A percentile compares a stretch with the other conserved stretches of the same genome.
Conservation (phyloP, 164 flowering plant species). For the Stephania yunnanensis region DNA sequence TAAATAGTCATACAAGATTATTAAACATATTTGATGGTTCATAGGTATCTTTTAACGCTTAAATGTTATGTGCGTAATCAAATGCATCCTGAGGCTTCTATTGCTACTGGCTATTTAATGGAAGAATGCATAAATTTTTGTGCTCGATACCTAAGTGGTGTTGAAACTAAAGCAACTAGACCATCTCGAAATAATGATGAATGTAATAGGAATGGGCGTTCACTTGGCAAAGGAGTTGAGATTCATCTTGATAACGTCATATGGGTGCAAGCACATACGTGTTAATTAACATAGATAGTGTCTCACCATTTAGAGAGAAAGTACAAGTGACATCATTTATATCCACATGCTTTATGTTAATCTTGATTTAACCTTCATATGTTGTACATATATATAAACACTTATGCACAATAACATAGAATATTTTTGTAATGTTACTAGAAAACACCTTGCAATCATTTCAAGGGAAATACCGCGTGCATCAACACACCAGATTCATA, state of each 20-base stretch:
- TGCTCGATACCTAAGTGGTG: neutral
- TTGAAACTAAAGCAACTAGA: neutral
- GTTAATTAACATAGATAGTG: neutral
- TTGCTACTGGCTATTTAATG: neutral
- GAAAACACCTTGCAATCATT: neutral
- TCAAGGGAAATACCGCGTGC: neutral
- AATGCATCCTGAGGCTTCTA: neutral
- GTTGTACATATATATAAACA: too few species aligned
- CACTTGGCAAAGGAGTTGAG: neutral
- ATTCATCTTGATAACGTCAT: neutral
- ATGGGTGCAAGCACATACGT: neutral
- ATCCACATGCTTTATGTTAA: neutral
- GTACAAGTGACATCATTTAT: neutral
- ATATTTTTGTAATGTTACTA: too few species aligned
- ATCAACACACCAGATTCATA: neutral
- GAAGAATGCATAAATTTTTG: neutral
- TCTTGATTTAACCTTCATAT: too few species aligned
- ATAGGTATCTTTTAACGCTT: neutral
- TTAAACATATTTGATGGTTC: neutral
- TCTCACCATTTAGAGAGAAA: neutral
- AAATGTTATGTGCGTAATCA: neutral
- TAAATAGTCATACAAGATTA: neutral
- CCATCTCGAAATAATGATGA: neutral
- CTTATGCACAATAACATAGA: too few species aligned
- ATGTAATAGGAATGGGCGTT: too few species aligned